Conservation (phyloP, 2,329 filamentous ascomycete species). For the Metarhizium brunneum region DNA sequence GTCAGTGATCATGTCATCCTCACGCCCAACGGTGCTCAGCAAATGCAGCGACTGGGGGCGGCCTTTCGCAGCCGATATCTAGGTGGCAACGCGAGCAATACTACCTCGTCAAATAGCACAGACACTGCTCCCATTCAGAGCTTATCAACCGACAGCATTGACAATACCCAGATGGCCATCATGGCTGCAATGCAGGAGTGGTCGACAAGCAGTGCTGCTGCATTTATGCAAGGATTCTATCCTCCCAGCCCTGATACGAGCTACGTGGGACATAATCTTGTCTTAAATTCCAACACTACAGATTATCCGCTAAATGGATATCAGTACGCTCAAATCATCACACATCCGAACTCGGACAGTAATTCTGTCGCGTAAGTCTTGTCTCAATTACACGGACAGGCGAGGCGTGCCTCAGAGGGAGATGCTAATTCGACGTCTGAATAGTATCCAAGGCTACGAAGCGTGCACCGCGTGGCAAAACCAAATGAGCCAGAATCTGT, state of each 20-base stretch:
- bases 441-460: constrained; percentile 28
- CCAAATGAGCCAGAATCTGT: constrained; percentile 18
- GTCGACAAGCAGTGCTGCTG: constrained; percentile 59
- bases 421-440: constrained; percentile 2
- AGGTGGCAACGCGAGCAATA: constrained; percentile 11
- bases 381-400: neutral
- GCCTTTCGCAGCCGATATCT: constrained; percentile 43
- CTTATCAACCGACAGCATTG: constrained; percentile 33
- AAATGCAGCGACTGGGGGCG: constrained; percentile 38
- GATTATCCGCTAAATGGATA: constrained; percentile 66
- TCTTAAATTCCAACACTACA: constrained; percentile 34
- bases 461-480: constrained; percentile 28
- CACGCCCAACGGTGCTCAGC: constrained; percentile 44
- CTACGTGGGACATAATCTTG: constrained; percentile 33
- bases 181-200: constrained; percentile 31
- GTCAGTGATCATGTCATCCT: constrained; percentile 24
- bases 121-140: constrained; percentile 29
- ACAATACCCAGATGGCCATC: constrained; percentile 37
- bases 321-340: constrained; percentile 64
- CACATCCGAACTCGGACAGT: constrained; percentile 35
- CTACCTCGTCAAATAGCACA: constrained; percentile 16
- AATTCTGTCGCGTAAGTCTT: constrained; percentile 35
- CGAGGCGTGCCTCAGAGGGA: neutral
- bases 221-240: constrained; percentile 79
- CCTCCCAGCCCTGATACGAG: constrained; percentile 44